A percentile compares a stretch with the other conserved stretches of the same genome.
Evolutionary conservation across 2,329 filamentous ascomycete species (phyloP).

Genomic region (Colletotrichum acutatum): DNA sequence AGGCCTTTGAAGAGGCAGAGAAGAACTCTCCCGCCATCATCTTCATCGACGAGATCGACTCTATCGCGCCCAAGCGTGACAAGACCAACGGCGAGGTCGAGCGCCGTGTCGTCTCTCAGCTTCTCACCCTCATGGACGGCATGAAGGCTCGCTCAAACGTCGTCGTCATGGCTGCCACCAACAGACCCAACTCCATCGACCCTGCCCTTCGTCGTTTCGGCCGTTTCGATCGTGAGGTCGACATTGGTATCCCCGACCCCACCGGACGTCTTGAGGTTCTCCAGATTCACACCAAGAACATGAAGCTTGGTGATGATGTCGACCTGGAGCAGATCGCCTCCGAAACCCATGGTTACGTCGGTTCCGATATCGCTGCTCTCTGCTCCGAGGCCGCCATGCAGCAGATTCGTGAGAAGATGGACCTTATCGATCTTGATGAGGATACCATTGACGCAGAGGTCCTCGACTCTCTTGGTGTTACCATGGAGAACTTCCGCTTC

Average conservation of each 20-base stretch:
- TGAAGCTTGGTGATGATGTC: conserved; percentile 98
- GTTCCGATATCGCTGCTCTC: conserved; percentile 96
- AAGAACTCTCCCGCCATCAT: conserved; percentile 99
- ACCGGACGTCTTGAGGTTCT: conserved; percentile 99
- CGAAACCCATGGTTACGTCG: conserved; percentile 98
- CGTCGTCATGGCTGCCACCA: conserved; percentile 98
- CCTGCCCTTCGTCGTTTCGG: conserved; percentile 97
- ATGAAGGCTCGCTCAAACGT: conserved; percentile 99
- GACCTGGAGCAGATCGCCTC: conserved; percentile 96
- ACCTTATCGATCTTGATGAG: conserved; percentile 97
- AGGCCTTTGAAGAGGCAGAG: conserved; percentile 99
- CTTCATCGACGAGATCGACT: conserved; percentile 99
- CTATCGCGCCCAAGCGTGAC: conserved; percentile 98
- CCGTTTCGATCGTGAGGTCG: conserved; percentile 98
- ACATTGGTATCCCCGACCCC: conserved; percentile 97
- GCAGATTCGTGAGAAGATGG: conserved; percentile 99
- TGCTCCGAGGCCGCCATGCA: conserved; percentile 99
- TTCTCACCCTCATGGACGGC: conserved; percentile 96
- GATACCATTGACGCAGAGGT: conserved; percentile 99
- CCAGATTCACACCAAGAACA: conserved; percentile 99
- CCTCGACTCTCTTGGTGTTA: conserved; percentile 96
- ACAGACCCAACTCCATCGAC: conserved; percentile 98
- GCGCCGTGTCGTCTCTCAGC: conserved; percentile 96
- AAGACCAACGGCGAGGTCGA: conserved; percentile 99
- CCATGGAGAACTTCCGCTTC: conserved; percentile 99